phyloP scores from a whole-genome alignment of 441 rosid species.

The Sinapis alba region DNA sequence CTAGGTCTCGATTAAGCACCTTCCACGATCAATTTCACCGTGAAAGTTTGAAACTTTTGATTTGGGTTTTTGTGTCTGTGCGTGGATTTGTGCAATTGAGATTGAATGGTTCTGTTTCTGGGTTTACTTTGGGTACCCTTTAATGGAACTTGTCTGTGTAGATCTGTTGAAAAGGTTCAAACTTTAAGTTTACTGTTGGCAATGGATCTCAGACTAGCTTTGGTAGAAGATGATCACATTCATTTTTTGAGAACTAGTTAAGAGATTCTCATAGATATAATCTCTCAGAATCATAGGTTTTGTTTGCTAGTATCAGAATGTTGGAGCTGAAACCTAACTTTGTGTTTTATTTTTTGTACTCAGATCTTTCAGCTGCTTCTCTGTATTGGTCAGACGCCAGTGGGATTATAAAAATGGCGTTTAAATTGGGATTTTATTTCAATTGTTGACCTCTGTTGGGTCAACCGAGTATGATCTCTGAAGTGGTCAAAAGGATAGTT shows the following conservation, averaged over 20 bases:
- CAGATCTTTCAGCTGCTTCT: constrained; percentile 38
- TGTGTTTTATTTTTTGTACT: constrained; percentile 19
- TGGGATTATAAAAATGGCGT: constrained; percentile 28
- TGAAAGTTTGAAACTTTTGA: constrained; percentile 4
- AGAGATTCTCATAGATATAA: constrained; percentile 6
- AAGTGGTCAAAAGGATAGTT: constrained; percentile 37
- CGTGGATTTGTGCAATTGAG: constrained; percentile 30
- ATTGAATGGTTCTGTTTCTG: constrained; percentile 25
- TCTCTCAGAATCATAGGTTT: neutral
- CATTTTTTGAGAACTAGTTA: neutral
- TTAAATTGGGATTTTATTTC: constrained; percentile 18
- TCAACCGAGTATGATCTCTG: constrained; percentile 29
- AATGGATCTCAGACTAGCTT: constrained; percentile 36
- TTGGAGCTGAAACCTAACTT: constrained; percentile 23
- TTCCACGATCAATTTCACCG: constrained; percentile 9
- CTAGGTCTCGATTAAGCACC: constrained; percentile 19
- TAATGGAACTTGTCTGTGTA: constrained; percentile 19
- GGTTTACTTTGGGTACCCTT: too few species aligned
- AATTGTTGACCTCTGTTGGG: constrained; percentile 39
- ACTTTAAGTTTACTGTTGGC: constrained; percentile 31
- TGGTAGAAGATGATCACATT: constrained; percentile 36
- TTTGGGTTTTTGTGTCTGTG: neutral
- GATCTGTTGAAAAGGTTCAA: constrained; percentile 27
- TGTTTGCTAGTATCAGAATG: constrained; percentile 1
- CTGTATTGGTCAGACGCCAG: constrained; percentile 29